A percentile compares a stretch with the other conserved stretches of the same genome.
These are phyloP conservation scores for Immersiella caudata DNA, from an alignment of 495 filamentous ascomycete species.

Conservation along the genomic window DNA sequence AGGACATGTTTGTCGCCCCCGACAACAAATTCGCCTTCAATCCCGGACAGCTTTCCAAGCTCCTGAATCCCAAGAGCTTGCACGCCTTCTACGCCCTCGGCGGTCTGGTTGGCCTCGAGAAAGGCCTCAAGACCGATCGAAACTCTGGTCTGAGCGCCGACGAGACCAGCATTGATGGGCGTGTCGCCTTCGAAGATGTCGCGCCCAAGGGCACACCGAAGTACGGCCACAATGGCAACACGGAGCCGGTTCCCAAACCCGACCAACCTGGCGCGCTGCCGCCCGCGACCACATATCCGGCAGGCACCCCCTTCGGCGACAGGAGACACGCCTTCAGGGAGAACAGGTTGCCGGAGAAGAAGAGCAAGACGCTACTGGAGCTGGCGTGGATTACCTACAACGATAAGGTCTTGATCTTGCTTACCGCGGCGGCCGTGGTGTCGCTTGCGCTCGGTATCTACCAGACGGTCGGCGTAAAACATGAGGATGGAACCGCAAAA, in stretches of 20 bases:
- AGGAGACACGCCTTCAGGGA: constrained; percentile 68
- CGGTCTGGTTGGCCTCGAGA: constrained; percentile 67
- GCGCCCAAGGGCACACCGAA: constrained; percentile 39
- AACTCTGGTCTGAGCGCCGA: constrained; percentile 66
- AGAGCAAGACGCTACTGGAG: constrained; percentile 69
- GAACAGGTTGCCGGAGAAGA: constrained; percentile 74
- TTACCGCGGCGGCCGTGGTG: constrained; percentile 71
- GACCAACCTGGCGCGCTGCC: constrained; percentile 18
- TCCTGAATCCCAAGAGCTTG: constrained; percentile 72
- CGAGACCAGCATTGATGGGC: constrained; percentile 60
- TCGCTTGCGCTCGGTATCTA: constrained; percentile 79
- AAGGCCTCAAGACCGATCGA: constrained; percentile 66
- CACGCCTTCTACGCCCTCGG: constrained; percentile 70
- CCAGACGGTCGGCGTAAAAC: constrained; percentile 56
- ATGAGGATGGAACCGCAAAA: constrained; percentile 50
- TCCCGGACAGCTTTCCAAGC: constrained; percentile 70
- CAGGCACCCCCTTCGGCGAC: constrained; percentile 55
- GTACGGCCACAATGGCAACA: constrained; percentile 35
- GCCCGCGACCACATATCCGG: constrained; percentile 7
- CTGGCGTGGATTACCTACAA: constrained; percentile 85
- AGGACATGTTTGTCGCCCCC: constrained; percentile 62
- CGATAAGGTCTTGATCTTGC: constrained; percentile 78
- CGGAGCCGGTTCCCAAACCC: constrained; percentile 24
- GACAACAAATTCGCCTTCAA: constrained; percentile 71
- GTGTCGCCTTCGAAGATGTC: constrained; percentile 61